Evolutionary conservation across 192 early-diverging fungal species (phyloP).

Genomic region (Neocallimastix lanati): DNA sequence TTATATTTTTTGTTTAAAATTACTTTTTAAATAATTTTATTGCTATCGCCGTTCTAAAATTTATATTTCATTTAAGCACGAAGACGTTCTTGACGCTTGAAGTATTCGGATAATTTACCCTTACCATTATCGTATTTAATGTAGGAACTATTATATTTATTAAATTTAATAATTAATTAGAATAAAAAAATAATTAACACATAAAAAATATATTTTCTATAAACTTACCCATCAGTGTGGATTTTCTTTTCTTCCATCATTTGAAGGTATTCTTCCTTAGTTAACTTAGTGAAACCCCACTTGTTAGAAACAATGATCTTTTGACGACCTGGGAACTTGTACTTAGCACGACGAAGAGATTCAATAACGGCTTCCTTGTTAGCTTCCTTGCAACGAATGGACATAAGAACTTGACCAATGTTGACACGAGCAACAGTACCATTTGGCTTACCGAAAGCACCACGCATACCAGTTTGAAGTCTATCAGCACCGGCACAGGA

Average conservation of each 20-base stretch:
- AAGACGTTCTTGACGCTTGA: neutral
- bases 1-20: neutral
- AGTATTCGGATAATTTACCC: neutral
- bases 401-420: constrained; percentile 95
- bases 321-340: constrained; percentile 98
- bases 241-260: neutral
- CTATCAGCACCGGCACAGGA: constrained; percentile 99
- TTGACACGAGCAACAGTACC: constrained; percentile 90
- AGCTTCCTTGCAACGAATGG: constrained; percentile 83
- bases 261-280: constrained; percentile 62
- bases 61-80: neutral
- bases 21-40: neutral
- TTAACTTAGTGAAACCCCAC: constrained; percentile 98
- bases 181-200: too few relatives aligned
- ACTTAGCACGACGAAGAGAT: constrained; percentile 83
- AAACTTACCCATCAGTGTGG: neutral
- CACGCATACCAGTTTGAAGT: constrained; percentile 98
- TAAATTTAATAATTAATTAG: too few relatives aligned
- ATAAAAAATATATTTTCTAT: too few relatives aligned
- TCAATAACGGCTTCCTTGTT: constrained; percentile 89
- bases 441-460: constrained; percentile 93
- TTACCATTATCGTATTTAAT: neutral
- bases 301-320: constrained; percentile 99
- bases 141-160: neutral
- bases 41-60: neutral